Conservation (phyloP, 345 rosid species). For the Hypericum perforatum region DNA sequence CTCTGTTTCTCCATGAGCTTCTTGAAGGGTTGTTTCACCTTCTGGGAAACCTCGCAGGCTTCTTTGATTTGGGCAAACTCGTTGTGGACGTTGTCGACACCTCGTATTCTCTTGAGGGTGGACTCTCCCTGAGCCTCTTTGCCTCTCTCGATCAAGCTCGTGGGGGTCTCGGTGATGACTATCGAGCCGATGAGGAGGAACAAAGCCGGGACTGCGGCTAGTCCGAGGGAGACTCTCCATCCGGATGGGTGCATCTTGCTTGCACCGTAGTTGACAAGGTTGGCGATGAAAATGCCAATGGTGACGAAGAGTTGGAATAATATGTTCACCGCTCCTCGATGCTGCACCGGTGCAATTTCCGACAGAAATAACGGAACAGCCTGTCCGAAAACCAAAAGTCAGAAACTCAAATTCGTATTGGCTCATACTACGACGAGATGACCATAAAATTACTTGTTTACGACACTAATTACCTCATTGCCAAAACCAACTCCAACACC, state of each 20-base stretch:
- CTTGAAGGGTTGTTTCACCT: constrained; percentile 32
- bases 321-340: constrained; percentile 56
- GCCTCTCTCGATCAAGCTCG: constrained; percentile 43
- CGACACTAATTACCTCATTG: constrained; percentile 20
- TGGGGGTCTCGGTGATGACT: constrained; percentile 47
- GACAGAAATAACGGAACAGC: constrained; percentile 61
- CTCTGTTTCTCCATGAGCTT: constrained; percentile 34
- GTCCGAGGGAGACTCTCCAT: constrained; percentile 44
- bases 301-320: constrained; percentile 45
- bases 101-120: constrained; percentile 40
- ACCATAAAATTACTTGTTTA: too few species aligned
- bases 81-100: constrained; percentile 33
- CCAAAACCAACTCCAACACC: constrained; percentile 42
- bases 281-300: constrained; percentile 43
- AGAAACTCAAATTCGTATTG: too few species aligned
- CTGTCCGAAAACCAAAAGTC: constrained; percentile 13
- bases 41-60: constrained; percentile 31
- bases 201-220: constrained; percentile 38
- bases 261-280: constrained; percentile 39
- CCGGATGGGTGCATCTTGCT: constrained; percentile 38
- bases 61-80: constrained; percentile 33
- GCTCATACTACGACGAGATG: too few species aligned
- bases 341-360: constrained; percentile 44
- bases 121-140: constrained; percentile 19
- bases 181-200: constrained; percentile 41